Conservation (phyloP, 2,329 filamentous ascomycete species). For the Macrophomina tecta region DNA sequence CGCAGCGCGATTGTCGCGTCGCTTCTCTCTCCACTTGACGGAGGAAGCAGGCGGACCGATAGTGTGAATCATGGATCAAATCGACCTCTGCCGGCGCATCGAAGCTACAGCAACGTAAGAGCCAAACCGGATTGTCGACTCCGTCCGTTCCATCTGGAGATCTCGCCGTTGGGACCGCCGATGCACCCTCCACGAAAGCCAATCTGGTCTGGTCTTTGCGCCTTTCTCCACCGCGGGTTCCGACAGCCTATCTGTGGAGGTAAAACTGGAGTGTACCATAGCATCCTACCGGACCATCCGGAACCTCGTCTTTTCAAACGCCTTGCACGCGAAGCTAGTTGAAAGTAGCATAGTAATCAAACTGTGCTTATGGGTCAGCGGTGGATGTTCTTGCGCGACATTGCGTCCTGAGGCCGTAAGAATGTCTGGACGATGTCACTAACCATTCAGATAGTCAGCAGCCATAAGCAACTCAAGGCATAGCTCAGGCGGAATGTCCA, state of each 20-base stretch:
- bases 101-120: background rate
- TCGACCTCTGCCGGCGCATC: background rate
- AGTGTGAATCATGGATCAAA: background rate
- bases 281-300: background rate
- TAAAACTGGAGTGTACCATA: background rate
- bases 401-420: background rate
- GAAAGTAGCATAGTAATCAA: conserved; percentile 10
- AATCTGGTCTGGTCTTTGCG: background rate
- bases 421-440: background rate
- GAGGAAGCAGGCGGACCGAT: background rate
- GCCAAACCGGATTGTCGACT: background rate
- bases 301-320: background rate
- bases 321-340: background rate
- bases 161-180: background rate
- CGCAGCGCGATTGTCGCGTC: background rate
- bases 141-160: background rate
- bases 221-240: background rate
- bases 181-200: conserved; percentile 5
- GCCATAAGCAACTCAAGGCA: conserved; percentile 79
- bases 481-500: conserved; percentile 80
- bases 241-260: background rate
- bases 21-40: background rate
- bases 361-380: conserved; percentile 12
- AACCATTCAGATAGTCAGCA: conserved; percentile 73
- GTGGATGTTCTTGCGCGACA: background rate